Conservation (phyloP, 306 rosid species). For the Quercus wislizeni region DNA sequence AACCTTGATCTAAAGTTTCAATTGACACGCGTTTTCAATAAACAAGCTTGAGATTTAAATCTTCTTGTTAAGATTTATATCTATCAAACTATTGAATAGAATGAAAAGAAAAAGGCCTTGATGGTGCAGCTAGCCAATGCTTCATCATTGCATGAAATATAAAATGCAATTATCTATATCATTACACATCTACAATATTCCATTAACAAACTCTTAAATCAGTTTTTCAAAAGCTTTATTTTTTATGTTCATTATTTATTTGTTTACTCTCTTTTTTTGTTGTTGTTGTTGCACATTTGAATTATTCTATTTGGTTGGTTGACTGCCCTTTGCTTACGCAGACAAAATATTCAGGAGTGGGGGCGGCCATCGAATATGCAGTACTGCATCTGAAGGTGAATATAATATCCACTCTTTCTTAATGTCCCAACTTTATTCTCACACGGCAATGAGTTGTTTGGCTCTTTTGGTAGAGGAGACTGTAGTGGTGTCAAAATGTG, state of each 20-base stretch:
- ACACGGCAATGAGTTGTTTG: neutral
- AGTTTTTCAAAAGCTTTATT: neutral
- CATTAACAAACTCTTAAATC: too few species aligned
- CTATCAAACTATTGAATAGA: too few species aligned
- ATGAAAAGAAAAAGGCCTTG: too few species aligned
- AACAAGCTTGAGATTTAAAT: too few species aligned
- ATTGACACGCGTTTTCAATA: too few species aligned
- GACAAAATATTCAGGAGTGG: constrained; percentile 79
- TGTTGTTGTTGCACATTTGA: neutral
- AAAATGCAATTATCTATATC: neutral
- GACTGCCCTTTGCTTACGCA: constrained; percentile 32
- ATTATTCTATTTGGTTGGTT: constrained; percentile 12
- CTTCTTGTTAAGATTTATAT: too few species aligned
- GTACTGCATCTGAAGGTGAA: constrained; percentile 75
- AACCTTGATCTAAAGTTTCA: too few species aligned
- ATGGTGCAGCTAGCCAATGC: neutral
- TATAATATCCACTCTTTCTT: neutral
- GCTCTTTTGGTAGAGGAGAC: neutral
- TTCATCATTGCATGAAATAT: neutral
- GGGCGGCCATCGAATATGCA: constrained; percentile 99
- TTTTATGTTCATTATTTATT: neutral
- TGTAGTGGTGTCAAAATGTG: too few species aligned
- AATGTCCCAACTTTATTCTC: constrained; percentile 4
- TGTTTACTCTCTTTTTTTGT: neutral
- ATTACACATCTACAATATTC: too few species aligned